phyloP scores from a whole-genome alignment of 2,329 filamentous ascomycete genomes.

The Diaporthe ilicicola region DNA sequence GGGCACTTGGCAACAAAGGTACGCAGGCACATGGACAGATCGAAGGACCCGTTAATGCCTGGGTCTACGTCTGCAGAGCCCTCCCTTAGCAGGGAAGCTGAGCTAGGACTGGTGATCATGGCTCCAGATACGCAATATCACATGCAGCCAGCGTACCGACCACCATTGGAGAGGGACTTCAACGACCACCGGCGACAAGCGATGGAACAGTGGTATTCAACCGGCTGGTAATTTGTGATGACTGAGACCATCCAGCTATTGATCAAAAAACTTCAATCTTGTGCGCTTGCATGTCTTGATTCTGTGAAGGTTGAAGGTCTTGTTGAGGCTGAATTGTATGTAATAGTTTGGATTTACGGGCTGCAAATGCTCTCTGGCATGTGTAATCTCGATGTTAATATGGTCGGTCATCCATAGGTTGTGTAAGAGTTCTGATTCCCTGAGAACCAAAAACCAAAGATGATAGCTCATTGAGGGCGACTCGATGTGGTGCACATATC shows the following conservation, averaged over 20 bases:
- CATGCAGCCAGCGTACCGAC: background rate
- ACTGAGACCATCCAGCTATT: background rate
- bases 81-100: background rate
- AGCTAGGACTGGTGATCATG: background rate
- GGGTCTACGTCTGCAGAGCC: too few species aligned
- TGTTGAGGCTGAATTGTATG: too few species aligned
- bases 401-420: too few species aligned
- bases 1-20: too few species aligned
- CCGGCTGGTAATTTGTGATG: background rate
- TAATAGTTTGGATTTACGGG: too few species aligned
- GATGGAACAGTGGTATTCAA: background rate
- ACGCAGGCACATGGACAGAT: background rate
- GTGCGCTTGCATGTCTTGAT: background rate
- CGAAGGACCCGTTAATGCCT: background rate
- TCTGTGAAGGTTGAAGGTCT: too few species aligned
- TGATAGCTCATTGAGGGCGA: too few species aligned
- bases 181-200: background rate
- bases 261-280: background rate
- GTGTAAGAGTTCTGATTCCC: too few species aligned
- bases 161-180: background rate
- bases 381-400: too few species aligned
- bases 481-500: too few species aligned
- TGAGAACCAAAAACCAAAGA: too few species aligned
- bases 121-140: background rate
- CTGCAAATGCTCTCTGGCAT: too few species aligned